These are phyloP conservation scores for Coffea eugenioides DNA, from an alignment of 257 asterid genomes.

Conservation along the genomic window DNA sequence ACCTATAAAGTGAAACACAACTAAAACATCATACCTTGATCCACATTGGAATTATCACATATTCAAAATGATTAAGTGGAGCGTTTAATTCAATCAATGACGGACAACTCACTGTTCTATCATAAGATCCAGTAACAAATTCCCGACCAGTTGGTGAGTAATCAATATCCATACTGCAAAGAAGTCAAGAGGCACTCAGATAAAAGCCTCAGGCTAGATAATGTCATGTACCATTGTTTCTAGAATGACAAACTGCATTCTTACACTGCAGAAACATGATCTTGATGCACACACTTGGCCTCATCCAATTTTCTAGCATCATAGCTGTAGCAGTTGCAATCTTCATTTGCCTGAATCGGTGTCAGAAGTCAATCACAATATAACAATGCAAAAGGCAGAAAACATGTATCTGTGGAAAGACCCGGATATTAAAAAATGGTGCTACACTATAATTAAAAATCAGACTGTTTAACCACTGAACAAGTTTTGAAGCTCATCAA, in stretches of 20 bases:
- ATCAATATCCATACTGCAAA: slow-evolving; percentile 90
- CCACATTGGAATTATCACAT: background rate
- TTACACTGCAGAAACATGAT: slow-evolving; percentile 95
- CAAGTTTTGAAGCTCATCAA: background rate
- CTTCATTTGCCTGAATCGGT: slow-evolving; percentile 81
- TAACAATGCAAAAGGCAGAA: background rate
- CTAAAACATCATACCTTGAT: background rate
- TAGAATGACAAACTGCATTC: slow-evolving; percentile 23
- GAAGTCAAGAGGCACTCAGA: background rate
- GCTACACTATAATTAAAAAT: background rate
- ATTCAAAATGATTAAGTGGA: background rate
- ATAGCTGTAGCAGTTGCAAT: slow-evolving; percentile 85
- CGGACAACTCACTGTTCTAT: slow-evolving; percentile 74
- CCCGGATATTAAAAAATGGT: background rate
- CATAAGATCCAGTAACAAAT: slow-evolving; percentile 96
- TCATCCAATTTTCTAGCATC: slow-evolving; percentile 78
- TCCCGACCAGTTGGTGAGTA: slow-evolving; percentile 98
- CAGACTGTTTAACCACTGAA: background rate
- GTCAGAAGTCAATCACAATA: slow-evolving; percentile 2
- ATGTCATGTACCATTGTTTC: background rate
- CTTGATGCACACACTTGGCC: slow-evolving; percentile 89
- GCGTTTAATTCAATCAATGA: background rate
- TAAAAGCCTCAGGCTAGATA: background rate
- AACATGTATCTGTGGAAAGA: background rate
- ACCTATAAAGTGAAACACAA: slow-evolving; percentile 51